phyloP scores from a whole-genome alignment of 768 basidiomycete species.

The Tricholoma hemisulphureum region DNA sequence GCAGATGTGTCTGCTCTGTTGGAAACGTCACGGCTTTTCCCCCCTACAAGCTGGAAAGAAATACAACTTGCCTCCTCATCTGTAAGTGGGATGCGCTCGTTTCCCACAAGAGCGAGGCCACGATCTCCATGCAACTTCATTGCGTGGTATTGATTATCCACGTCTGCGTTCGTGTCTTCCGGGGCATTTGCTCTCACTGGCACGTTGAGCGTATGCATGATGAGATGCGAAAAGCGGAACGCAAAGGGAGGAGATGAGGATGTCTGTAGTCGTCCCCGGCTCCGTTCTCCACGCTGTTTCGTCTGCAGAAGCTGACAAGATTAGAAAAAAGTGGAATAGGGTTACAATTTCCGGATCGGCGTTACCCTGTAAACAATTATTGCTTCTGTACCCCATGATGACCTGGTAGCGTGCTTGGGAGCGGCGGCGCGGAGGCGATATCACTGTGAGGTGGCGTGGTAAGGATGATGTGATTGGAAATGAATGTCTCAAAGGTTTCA shows the following conservation, averaged over 20 bases:
- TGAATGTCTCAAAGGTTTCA: too few species aligned
- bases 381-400: too few species aligned
- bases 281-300: too few species aligned
- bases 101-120: neutral
- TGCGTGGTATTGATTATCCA: neutral
- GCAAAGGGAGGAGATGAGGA: neutral
- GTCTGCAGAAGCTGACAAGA: too few species aligned
- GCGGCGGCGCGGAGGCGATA: too few species aligned
- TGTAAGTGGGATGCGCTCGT: neutral
- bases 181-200: neutral
- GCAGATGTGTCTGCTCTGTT: neutral
- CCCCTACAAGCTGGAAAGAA: neutral
- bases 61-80: neutral
- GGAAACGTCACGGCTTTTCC: neutral
- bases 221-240: neutral
- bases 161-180: neutral
- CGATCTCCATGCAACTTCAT: neutral
- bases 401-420: too few species aligned
- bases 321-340: too few species aligned
- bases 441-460: too few species aligned
- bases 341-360: too few species aligned
- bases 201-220: neutral
- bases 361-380: too few species aligned
- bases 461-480: too few species aligned
- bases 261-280: neutral